Evolutionary conservation across 139 green algal genomes (phyloP), one percentile per base, ranked within the genome.

Genomic region (Ettlia oleoabundans): DNA sequence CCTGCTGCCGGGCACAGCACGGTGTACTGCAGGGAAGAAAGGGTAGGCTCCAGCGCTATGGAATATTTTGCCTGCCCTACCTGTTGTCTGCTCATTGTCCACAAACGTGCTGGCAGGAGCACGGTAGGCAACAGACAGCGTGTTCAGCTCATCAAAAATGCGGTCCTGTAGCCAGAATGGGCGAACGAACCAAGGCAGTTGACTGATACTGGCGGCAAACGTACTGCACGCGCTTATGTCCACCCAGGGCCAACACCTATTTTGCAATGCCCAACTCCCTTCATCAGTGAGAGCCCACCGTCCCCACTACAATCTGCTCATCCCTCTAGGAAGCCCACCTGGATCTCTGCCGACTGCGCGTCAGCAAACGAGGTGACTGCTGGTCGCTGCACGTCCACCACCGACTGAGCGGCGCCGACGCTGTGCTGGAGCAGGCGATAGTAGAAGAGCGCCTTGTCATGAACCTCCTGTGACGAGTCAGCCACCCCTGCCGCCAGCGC

Each of bases 101-200:
- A 92, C 80, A 62, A 95, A 96, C 18, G 82, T 85, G 5, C 66
- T 62, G 6, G 88, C 89, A 0, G 91, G 90, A 19, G 84, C 82
- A 61, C 89, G 76, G 86, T 96, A 98, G 0, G 97, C 72, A 3
- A 98, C 93, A 2, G 93, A 94, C 21, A 99, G 87, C 0, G 88
- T 91, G 89, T 99, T 98, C 84, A 98, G 96, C 88, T 99, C 95
- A 19, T 95, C 88, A 76, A 99, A 99, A 43, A 99, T 92, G 51
- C 84, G 82, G 65, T 97, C 90, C 42, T 86, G 82, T 35, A 90
- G 84, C 1, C 32, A 10, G 3, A 41, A 22, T 10, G 30, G n/a
- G n/a, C n/a, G n/a, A 58, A 58, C 47, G 47, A 58, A 58, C 10
- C 13, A 15, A 58, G 47, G 47, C 47, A 58, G 47, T n/a, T n/a